Conservation (phyloP, 2,329 filamentous ascomycete species). For the Trichoderma polysporum region DNA sequence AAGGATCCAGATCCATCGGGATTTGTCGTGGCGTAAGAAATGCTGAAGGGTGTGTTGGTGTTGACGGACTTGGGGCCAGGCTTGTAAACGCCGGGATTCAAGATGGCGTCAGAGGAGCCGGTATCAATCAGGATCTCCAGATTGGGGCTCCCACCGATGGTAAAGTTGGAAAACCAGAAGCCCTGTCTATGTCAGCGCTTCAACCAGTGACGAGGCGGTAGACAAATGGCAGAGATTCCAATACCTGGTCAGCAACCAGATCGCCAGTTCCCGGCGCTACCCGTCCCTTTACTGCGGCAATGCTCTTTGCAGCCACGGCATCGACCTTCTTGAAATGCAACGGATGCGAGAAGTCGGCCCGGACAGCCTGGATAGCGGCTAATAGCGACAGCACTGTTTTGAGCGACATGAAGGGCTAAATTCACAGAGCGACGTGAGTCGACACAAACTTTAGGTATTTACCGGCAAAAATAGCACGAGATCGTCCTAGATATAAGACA, state of each 20-base stretch:
- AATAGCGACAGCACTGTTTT: slow-evolving; percentile 17
- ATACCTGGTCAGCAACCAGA: slow-evolving; percentile 22
- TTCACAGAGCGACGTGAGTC: background rate
- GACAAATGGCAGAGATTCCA: background rate
- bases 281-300: slow-evolving; percentile 19
- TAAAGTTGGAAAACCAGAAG: slow-evolving; percentile 27
- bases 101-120: slow-evolving; percentile 24
- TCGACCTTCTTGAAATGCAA: slow-evolving; percentile 23
- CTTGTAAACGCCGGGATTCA: slow-evolving; percentile 26
- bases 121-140: slow-evolving; percentile 26
- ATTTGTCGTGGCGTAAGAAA: slow-evolving; percentile 25
- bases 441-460: background rate
- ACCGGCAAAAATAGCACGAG: background rate
- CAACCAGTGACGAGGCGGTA: background rate
- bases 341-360: slow-evolving; percentile 23
- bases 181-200: slow-evolving; percentile 19
- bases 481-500: background rate
- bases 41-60: slow-evolving; percentile 15
- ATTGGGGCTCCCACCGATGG: slow-evolving; percentile 23
- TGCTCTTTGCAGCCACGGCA: slow-evolving; percentile 14
- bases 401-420: slow-evolving; percentile 16
- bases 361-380: slow-evolving; percentile 18
- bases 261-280: background rate
- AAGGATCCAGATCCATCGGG: slow-evolving; percentile 24
- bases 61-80: slow-evolving; percentile 19